Conservation (phyloP, 2,329 filamentous ascomycete genomes). For the Exophiala xenobiotica region DNA sequence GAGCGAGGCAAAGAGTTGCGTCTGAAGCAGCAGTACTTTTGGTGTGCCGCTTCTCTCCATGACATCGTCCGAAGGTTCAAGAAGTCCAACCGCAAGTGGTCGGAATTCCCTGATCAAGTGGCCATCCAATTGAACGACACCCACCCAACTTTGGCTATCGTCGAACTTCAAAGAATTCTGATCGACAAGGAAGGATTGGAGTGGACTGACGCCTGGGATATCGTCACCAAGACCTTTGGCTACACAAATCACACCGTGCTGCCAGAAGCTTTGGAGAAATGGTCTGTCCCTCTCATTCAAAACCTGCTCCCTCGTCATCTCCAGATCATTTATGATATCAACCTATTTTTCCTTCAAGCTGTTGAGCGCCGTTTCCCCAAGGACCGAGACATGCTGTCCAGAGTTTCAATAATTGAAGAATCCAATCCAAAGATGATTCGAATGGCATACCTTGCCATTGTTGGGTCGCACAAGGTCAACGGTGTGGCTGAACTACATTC, state of each 20-base stretch:
- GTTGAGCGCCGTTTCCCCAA: slow-evolving; percentile 90
- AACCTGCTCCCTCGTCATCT: slow-evolving; percentile 90
- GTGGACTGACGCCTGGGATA: slow-evolving; percentile 90
- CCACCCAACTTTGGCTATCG: slow-evolving; percentile 92
- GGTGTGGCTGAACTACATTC: slow-evolving; percentile 97
- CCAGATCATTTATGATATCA: slow-evolving; percentile 95
- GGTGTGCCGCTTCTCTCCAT: slow-evolving; percentile 93
- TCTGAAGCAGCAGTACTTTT: slow-evolving; percentile 99
- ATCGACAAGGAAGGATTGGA: slow-evolving; percentile 85
- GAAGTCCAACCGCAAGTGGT: slow-evolving; percentile 90
- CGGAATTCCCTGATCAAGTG: slow-evolving; percentile 87
- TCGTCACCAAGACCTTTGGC: slow-evolving; percentile 76
- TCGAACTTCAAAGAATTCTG: slow-evolving; percentile 90
- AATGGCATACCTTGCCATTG: slow-evolving; percentile 93
- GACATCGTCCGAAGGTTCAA: slow-evolving; percentile 98
- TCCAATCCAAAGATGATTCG: slow-evolving; percentile 96
- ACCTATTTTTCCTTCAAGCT: slow-evolving; percentile 83
- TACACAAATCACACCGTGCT: slow-evolving; percentile 99
- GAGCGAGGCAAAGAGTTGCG: slow-evolving; percentile 95
- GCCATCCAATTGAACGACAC: slow-evolving; percentile 98
- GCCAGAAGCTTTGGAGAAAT: slow-evolving; percentile 95
- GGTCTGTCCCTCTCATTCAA: slow-evolving; percentile 90
- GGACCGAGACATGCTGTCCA: slow-evolving; percentile 77
- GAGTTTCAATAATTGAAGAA: slow-evolving; percentile 98
- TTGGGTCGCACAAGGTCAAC: slow-evolving; percentile 98